phyloP scores from a whole-genome alignment of 257 asterid genomes.

The Salvia rosmarinus region DNA sequence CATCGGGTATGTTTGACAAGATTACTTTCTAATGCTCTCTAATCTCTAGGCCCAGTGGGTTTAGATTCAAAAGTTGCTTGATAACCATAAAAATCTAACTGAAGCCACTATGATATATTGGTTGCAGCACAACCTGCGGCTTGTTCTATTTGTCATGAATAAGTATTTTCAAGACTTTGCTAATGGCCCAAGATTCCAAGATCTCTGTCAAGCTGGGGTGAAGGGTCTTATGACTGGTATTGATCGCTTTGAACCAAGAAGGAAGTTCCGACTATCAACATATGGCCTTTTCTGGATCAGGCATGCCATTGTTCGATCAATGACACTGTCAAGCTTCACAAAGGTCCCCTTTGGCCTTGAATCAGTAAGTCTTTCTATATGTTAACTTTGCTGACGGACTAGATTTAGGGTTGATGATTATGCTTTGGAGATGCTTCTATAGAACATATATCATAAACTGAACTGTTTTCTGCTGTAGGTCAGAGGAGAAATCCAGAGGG shows the following conservation, averaged over 20 bases:
- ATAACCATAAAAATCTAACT: slow-evolving; percentile 13
- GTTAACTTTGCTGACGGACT: background rate
- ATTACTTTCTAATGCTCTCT: background rate
- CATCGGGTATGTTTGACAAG: background rate
- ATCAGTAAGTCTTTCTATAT: slow-evolving; percentile 59
- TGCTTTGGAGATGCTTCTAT: background rate
- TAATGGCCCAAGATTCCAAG: slow-evolving; percentile 79
- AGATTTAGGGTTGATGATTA: too few relatives aligned
- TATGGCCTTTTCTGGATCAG: slow-evolving; percentile 95
- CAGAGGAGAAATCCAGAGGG: slow-evolving; percentile 71
- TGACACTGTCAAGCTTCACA: slow-evolving; percentile 91
- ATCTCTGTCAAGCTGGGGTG: slow-evolving; percentile 87
- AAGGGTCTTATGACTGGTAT: slow-evolving; percentile 90
- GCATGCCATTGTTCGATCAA: slow-evolving; percentile 83
- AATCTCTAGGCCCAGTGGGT: background rate
- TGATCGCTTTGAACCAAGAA: slow-evolving; percentile 86
- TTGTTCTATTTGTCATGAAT: slow-evolving; percentile 86
- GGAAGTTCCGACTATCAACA: slow-evolving; percentile 58
- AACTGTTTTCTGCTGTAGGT: slow-evolving; percentile 50
- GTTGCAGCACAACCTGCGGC: slow-evolving; percentile 93
- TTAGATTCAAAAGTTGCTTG: slow-evolving; percentile 19
- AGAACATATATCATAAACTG: slow-evolving; percentile 1
- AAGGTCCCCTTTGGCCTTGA: slow-evolving; percentile 93
- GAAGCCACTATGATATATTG: slow-evolving; percentile 33
- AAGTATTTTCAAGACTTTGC: slow-evolving; percentile 85